Evolutionary conservation across 768 basidiomycete species (phyloP), one percentile per base, ranked within the genome.

Genomic region (Kwoniella sp.): DNA sequence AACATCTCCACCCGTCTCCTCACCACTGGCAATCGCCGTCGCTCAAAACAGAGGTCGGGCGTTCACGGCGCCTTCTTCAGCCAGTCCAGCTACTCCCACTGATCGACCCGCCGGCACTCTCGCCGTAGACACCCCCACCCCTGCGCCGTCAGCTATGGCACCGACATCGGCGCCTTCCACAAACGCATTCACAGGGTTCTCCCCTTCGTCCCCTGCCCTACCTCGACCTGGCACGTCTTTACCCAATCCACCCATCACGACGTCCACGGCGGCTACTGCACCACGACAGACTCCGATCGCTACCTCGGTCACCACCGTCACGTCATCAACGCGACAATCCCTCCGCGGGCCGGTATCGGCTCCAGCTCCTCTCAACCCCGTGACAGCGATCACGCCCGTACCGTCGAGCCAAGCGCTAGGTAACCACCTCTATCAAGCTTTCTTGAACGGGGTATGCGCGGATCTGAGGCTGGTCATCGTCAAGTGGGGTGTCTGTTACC

Each of bases 381-480:
- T 65, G 23, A 60, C 30, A n/a, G 30, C 41, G 30, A 50, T 69
- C 29, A 51, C 51, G 28, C 57, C 63, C 34, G 52, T 34, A 3
- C 53, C 63, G 4, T 51, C 50, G 2, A 54, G 53, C n/a, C 30
- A 58, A 2, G 37, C 58, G n/a, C 58, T 61, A 29, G 55, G 30
- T 9, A 73, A 74, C 54, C 92, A 94, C 80, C 83, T 93, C 25
- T 92, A 92, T 80, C 75, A 82, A 45, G 86, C 90, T 4, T 88
- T 93, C 77, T 82, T 93, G 4, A 83, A 87, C 62, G 86, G 86
- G 26, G 85, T 84, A 65, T 90, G 91, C 0, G 85, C 90, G 20
- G 93, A 95, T 82, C 87, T 94, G 68, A 85, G 87, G 47, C 82
- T 96, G 52, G 83, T 86, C 54, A 85, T 94, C 22, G 89, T 86